Evolutionary conservation across 2,329 filamentous ascomycete species (phyloP).

Genomic region (Plectosphaerella sp.): DNA sequence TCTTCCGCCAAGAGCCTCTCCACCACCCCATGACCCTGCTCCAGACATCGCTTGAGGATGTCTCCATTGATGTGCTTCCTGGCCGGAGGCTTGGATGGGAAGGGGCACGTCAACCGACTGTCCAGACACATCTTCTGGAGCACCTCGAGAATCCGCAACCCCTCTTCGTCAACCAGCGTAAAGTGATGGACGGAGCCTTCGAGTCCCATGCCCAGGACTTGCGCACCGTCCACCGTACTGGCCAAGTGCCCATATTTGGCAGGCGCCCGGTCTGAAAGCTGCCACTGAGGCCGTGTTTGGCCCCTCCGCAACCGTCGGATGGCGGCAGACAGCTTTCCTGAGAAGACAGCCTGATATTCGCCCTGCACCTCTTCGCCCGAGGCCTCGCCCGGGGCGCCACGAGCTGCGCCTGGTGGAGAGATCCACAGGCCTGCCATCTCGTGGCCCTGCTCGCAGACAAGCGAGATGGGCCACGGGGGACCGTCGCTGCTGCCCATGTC

Average conservation of each 20-base stretch:
- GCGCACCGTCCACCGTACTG: constrained; percentile 38
- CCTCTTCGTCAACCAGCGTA: constrained; percentile 54
- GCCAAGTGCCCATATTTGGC: constrained; percentile 36
- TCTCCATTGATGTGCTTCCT: constrained; percentile 65
- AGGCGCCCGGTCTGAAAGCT: constrained; percentile 22
- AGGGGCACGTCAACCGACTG: constrained; percentile 44
- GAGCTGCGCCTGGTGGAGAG: constrained; percentile 25
- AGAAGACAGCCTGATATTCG: constrained; percentile 46
- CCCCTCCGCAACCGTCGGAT: constrained; percentile 52
- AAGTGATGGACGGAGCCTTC: constrained; percentile 70
- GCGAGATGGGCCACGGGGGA: constrained; percentile 33
- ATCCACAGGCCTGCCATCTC: constrained; percentile 47
- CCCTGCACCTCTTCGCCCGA: constrained; percentile 21
- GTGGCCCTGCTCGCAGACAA: constrained; percentile 44
- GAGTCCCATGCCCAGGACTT: constrained; percentile 61
- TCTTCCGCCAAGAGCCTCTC: constrained; percentile 34
- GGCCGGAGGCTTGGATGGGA: constrained; percentile 22
- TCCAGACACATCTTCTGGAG: constrained; percentile 63
- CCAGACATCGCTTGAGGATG: constrained; percentile 51
- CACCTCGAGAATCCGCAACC: constrained; percentile 67
- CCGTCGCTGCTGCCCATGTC: constrained; percentile 30
- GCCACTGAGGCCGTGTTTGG: constrained; percentile 49
- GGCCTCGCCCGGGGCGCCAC: no score
- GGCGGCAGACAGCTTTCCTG: constrained; percentile 50
- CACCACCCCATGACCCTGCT: constrained; percentile 31